Evolutionary conservation across 148 eudicot species (phyloP).

Genomic region (Pouteria glomerata): DNA sequence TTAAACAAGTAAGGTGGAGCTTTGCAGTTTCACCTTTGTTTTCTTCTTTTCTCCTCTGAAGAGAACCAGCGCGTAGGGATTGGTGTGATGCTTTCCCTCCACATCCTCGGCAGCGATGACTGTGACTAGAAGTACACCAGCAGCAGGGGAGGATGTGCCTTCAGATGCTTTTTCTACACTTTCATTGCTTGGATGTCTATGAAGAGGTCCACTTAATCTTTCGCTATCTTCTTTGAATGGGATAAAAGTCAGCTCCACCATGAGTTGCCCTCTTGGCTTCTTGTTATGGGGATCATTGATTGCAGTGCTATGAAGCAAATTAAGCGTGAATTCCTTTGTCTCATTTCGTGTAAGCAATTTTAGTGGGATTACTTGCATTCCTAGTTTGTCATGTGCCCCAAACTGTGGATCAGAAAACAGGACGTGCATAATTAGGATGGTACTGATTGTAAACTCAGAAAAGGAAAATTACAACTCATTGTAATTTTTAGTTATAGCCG

Average conservation of each 20-base stretch:
- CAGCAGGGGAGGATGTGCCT: constrained; percentile 25
- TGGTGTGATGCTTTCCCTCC: constrained; percentile 59
- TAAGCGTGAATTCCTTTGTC: constrained; percentile 45
- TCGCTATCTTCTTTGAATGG: constrained; percentile 65
- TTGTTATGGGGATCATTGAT: constrained; percentile 46
- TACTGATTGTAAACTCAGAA: neutral
- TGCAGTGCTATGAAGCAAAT: constrained; percentile 49
- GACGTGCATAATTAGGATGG: neutral
- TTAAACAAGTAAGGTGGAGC: neutral
- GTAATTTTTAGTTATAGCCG: too few relatives aligned
- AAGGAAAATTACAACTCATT: too few relatives aligned
- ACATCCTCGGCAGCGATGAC: constrained; percentile 60
- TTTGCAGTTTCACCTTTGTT: constrained; percentile 56
- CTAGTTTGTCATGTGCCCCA: constrained; percentile 69
- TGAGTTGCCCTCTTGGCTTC: constrained; percentile 64
- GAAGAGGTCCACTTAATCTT: constrained; percentile 27
- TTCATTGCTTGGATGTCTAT: constrained; percentile 12
- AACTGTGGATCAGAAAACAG: constrained; percentile 32
- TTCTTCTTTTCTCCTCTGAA: constrained; percentile 62
- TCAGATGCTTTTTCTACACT: constrained; percentile 12
- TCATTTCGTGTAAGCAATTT: constrained; percentile 51
- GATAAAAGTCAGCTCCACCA: constrained; percentile 48
- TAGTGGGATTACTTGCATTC: constrained; percentile 69
- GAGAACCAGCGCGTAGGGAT: constrained; percentile 51
- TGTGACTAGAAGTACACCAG: constrained; percentile 59